Conservation (phyloP, 2,329 filamentous ascomycete species). For the Cladorrhinum sp. region DNA sequence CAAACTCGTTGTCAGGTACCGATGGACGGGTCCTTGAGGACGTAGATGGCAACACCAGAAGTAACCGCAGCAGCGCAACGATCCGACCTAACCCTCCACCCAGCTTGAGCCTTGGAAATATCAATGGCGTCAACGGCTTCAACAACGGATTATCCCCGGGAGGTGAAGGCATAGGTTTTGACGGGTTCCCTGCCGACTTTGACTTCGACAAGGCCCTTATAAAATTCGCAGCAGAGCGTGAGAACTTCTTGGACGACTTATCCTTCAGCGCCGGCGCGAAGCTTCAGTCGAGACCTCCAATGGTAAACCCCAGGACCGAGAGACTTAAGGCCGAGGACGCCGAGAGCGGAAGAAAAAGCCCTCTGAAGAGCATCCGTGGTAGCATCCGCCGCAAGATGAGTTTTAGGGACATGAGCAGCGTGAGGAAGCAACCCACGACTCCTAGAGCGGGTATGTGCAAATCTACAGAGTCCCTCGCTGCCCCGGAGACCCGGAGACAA, state of each 20-base stretch:
- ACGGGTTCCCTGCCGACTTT: slow-evolving; percentile 58
- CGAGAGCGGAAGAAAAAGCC: slow-evolving; percentile 52
- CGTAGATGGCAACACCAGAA: slow-evolving; percentile 54
- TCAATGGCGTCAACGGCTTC: slow-evolving; percentile 21
- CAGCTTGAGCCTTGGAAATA: slow-evolving; percentile 29
- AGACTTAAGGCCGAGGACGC: slow-evolving; percentile 74
- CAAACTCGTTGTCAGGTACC: slow-evolving; percentile 28
- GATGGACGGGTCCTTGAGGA: slow-evolving; percentile 55
- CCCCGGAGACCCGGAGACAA: neutral
- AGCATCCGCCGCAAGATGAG: slow-evolving; percentile 92
- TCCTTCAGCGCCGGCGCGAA: slow-evolving; percentile 83
- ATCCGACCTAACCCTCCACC: slow-evolving; percentile 45
- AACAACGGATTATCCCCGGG: slow-evolving; percentile 14
- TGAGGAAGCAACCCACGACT: slow-evolving; percentile 78
- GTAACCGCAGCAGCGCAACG: slow-evolving; percentile 65
- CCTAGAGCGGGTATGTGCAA: slow-evolving; percentile 63
- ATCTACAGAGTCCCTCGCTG: slow-evolving; percentile 3
- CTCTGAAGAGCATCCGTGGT: slow-evolving; percentile 63
- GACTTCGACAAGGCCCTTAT: slow-evolving; percentile 91
- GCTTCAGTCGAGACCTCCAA: slow-evolving; percentile 64
- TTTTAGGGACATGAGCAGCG: slow-evolving; percentile 90
- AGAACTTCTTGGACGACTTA: slow-evolving; percentile 89
- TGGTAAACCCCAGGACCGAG: slow-evolving; percentile 76
- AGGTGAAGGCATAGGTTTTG: slow-evolving; percentile 32
- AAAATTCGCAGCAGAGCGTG: slow-evolving; percentile 94